Conservation (phyloP, 2,329 filamentous ascomycete species). For the Trichoderma arundinaceum region DNA sequence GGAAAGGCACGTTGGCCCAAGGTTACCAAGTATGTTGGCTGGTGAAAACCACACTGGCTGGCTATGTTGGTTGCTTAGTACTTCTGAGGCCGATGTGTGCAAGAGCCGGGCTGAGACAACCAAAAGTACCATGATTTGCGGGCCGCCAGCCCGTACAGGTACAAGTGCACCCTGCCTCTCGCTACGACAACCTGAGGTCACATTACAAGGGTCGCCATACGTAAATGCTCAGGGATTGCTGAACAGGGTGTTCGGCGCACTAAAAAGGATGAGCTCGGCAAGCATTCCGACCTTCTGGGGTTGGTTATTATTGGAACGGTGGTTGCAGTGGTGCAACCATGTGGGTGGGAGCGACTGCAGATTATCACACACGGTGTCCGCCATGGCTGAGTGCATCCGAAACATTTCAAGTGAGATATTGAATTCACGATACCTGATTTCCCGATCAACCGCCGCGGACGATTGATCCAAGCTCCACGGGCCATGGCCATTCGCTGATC, state of each 20-base stretch:
- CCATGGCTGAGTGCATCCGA: conserved; percentile 24
- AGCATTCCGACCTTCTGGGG: conserved; percentile 32
- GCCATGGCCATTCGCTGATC: conserved; percentile 14
- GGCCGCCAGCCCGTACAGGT: conserved; percentile 4
- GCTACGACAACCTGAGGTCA: conserved; percentile 17
- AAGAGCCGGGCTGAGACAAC: conserved; percentile 21
- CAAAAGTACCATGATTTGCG: conserved; percentile 29
- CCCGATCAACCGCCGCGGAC: conserved; percentile 4
- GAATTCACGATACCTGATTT: conserved; percentile 3
- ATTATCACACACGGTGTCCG: conserved; percentile 17
- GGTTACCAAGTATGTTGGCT: neutral
- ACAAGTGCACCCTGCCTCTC: conserved; percentile 18
- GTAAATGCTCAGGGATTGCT: conserved; percentile 16
- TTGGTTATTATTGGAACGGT: conserved; percentile 32
- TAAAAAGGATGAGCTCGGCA: conserved; percentile 32
- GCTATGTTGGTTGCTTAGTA: conserved; percentile 10
- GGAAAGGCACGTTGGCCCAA: conserved; percentile 20
- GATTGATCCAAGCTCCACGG: conserved; percentile 23
- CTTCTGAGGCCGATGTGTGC: conserved; percentile 9
- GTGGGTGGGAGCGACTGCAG: conserved; percentile 27
- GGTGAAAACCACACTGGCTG: neutral
- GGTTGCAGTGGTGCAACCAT: conserved; percentile 30
- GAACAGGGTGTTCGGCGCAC: conserved; percentile 33
- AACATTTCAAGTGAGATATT: conserved; percentile 27
- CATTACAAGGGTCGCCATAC: conserved; percentile 23